These are phyloP conservation scores for Cladosporium halotolerans DNA, from an alignment of 2,329 filamentous ascomycete species.

Conservation along the genomic window DNA sequence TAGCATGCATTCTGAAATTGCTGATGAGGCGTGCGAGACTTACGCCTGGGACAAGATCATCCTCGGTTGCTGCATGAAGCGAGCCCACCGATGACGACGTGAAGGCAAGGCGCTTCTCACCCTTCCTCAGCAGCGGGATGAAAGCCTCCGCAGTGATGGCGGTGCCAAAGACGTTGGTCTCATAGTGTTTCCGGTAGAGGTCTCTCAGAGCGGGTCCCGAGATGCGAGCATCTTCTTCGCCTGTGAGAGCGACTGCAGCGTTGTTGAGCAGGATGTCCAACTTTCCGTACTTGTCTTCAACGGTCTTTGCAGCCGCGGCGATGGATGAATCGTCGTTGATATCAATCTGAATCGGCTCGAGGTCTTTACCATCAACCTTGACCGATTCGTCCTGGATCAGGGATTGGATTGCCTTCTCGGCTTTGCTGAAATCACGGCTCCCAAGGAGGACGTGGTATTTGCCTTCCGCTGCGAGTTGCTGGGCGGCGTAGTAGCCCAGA, in stretches of 20 bases:
- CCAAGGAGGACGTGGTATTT: slow-evolving; percentile 35
- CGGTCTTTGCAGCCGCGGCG: slow-evolving; percentile 17
- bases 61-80: slow-evolving; percentile 12
- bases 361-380: slow-evolving; percentile 18
- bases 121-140: slow-evolving; percentile 43
- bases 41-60: slow-evolving; percentile 1
- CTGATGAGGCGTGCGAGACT: slow-evolving; percentile 31
- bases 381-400: slow-evolving; percentile 26
- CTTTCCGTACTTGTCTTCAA: slow-evolving; percentile 23
- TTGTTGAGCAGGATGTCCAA: slow-evolving; percentile 37
- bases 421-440: slow-evolving; percentile 35
- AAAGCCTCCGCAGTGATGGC: slow-evolving; percentile 37
- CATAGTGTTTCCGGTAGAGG: slow-evolving; percentile 27
- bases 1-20: slow-evolving; percentile 27
- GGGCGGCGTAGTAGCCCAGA: slow-evolving; percentile 38
- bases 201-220: slow-evolving; percentile 23
- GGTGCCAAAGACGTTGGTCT: slow-evolving; percentile 45
- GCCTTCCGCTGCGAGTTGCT: slow-evolving; percentile 32
- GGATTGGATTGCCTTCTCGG: slow-evolving; percentile 28
- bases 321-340: slow-evolving; percentile 23
- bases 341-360: slow-evolving; percentile 24
- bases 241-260: slow-evolving; percentile 27
- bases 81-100: slow-evolving; percentile 21
- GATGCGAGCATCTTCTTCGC: background rate
- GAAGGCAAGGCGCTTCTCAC: slow-evolving; percentile 27